A percentile compares a stretch with the other conserved stretches of the same genome.
These are phyloP conservation scores for Cordyceps cicadae DNA, from an alignment of 2,329 filamentous ascomycete species.

Conservation along the genomic window DNA sequence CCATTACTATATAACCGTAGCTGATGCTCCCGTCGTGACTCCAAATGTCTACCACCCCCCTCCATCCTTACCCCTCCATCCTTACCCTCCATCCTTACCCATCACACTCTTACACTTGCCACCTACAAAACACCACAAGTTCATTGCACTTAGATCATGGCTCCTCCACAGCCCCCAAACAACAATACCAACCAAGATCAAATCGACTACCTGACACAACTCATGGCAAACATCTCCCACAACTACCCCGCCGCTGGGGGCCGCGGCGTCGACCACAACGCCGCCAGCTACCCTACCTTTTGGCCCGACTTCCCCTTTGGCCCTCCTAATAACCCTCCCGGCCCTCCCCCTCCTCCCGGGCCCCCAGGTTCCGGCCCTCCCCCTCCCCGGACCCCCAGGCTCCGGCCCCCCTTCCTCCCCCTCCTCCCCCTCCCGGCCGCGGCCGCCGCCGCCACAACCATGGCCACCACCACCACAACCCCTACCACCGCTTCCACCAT, in stretches of 20 bases:
- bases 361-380: constrained; percentile 13
- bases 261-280: constrained; percentile 26
- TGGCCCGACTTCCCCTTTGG: constrained; percentile 28
- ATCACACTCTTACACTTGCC: not conserved
- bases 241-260: constrained; percentile 21
- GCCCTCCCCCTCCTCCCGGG: constrained; percentile 11
- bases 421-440: not conserved
- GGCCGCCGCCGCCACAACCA: constrained; percentile 8
- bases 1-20: not conserved
- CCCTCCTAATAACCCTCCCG: not conserved
- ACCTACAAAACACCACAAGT: not conserved
- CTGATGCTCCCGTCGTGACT: not conserved
- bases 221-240: constrained; percentile 27
- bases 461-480: constrained; percentile 10
- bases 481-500: constrained; percentile 15
- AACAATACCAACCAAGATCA: not conserved
- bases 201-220: constrained; percentile 18
- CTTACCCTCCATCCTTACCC: not conserved
- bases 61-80: not conserved
- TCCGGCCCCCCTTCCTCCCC: too few relatives aligned
- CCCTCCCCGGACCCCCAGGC: too few relatives aligned
- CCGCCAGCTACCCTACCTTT: constrained; percentile 18
- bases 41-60: not conserved
- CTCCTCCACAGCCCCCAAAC: not conserved
- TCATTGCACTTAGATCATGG: not conserved